Base-by-base conservation (phyloP, 306 rosid genomes). In the Cicer bijugum region DNA sequence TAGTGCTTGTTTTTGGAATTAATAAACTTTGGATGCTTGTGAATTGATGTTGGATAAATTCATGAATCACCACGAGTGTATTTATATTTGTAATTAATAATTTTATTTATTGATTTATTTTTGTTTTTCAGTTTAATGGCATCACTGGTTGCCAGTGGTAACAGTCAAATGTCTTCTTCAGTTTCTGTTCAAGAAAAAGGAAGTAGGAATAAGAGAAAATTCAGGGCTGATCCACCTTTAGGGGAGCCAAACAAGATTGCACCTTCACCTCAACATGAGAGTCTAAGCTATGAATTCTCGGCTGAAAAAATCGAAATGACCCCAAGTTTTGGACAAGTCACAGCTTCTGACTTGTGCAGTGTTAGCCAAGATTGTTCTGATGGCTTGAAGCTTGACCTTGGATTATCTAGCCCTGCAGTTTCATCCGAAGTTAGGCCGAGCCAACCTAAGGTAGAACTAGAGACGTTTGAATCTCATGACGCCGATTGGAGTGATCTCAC, bases 171-270 rank as follows among this genome's bases (percentile, higher is more conserved):
- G 39, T 73, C 89, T 81, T 82, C 92, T 52, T 83, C 90, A n/a
- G 69, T 86, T 44, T 76, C 90, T 48, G 68, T 85, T 35, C 90
- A 88, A 87, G 97, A 93, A 62, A 89, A 89, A 79, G 96, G 91
- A 50, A 91, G 94, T 75, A 83, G 95, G 81, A 94, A 91, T 80
- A 94, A 94, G 88, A 91, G 97, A 85, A 91, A 94, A 75, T 94
- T 86, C 83, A 89, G 97, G 84, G 91, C 95, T n/a, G 98, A 91
- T 87, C 94, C 91, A 12, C 94, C 94, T 17, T 69, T 77, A 71
- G 88, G 85, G 43, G 97, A 88, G 57, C 74, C 82, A 16, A 87
- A 59, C 68, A 88, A 91, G 86, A 77, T 55, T 44, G 51, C 75
- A 44, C 70, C 86, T 70, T 86, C 85, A 12, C 71, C 88, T 78